Evolutionary conservation across 2,329 filamentous ascomycete genomes (phyloP).

Genomic region (Neurospora sp.): DNA sequence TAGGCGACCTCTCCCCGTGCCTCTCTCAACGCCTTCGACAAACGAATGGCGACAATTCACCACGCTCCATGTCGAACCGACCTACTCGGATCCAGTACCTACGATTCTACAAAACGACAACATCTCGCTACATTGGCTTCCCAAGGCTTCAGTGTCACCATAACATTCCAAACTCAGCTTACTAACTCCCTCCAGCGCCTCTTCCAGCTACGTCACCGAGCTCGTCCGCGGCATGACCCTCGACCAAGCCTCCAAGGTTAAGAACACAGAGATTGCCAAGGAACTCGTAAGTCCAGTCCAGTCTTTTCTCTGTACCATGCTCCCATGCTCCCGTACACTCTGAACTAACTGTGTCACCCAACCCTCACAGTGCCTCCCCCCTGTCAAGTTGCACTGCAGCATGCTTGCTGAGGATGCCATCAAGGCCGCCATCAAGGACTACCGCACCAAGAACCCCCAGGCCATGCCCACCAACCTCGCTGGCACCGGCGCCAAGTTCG

Average conservation of each 20-base stretch:
- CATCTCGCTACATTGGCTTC: background rate
- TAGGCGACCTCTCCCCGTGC: background rate
- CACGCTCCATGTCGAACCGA: background rate
- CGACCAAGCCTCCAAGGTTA: constrained; percentile 84
- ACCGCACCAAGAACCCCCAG: constrained; percentile 83
- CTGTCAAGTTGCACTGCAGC: constrained; percentile 77
- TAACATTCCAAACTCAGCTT: background rate
- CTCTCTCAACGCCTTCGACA: background rate
- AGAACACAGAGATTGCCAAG: constrained; percentile 97
- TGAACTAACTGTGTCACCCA: constrained; percentile 73
- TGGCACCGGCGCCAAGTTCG: constrained; percentile 58
- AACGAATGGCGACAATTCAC: background rate
- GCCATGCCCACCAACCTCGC: constrained; percentile 65
- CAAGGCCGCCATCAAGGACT: constrained; percentile 84
- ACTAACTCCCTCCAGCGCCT: constrained; percentile 39
- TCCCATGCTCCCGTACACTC: background rate
- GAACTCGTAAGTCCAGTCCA: constrained; percentile 66
- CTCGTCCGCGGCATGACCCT: constrained; percentile 92
- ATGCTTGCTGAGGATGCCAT: constrained; percentile 87
- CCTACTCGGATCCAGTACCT: background rate
- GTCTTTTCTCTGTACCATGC: constrained; percentile 60
- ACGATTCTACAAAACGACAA: background rate
- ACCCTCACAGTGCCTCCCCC: constrained; percentile 65
- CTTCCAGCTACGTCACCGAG: constrained; percentile 88
- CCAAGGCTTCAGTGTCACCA: background rate